Conservation (phyloP, 257 asterid species). For the Osmanthus fragrans region DNA sequence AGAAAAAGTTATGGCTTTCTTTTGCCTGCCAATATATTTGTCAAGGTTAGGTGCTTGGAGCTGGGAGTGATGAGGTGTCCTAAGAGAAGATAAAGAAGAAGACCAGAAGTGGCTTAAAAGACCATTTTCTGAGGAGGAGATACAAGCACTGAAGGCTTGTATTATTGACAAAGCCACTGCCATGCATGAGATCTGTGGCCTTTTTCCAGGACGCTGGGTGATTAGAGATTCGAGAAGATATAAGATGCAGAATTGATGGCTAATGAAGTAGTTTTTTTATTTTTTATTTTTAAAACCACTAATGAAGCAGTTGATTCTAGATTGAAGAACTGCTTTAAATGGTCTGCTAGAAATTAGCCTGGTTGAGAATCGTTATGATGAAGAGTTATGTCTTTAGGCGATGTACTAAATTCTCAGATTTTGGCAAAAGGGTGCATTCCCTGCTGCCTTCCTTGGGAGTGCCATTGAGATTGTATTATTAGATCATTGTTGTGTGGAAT, state of each 20-base stretch:
- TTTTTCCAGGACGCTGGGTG: background rate
- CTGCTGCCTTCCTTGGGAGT: background rate
- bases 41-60: background rate
- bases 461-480: background rate
- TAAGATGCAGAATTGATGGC: background rate
- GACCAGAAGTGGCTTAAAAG: background rate
- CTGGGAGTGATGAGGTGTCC: background rate
- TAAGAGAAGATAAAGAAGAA: background rate
- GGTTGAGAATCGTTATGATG: background rate
- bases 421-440: background rate
- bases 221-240: background rate
- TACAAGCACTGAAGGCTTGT: background rate
- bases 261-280: background rate
- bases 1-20: slow-evolving; percentile 4
- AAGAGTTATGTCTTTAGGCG: background rate
- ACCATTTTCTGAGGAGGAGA: background rate
- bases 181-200: background rate
- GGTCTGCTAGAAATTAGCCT: background rate
- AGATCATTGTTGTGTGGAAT: background rate
- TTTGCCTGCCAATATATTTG: slow-evolving; percentile 7
- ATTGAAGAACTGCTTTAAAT: background rate
- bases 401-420: background rate
- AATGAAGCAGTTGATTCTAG: background rate
- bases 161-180: background rate
- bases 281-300: background rate